These are phyloP conservation scores for Erodium texanum DNA, from an alignment of 441 rosid species.

Conservation along the genomic window DNA sequence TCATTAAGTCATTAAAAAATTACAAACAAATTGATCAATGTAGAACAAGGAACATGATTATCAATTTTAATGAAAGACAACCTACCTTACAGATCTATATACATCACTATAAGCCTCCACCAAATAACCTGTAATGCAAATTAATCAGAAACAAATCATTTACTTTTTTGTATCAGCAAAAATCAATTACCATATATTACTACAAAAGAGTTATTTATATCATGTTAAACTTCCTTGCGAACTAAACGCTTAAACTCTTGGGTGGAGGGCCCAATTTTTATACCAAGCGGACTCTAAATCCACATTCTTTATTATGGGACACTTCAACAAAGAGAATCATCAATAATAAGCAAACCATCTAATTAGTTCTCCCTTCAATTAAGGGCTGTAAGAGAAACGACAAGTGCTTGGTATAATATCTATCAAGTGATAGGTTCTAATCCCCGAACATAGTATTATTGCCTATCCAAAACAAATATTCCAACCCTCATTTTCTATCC, in stretches of 20 bases:
- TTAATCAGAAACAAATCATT: constrained; percentile 3
- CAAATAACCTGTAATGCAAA: constrained; percentile 32
- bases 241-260: no score
- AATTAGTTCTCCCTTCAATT: neutral
- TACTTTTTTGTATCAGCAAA: neutral
- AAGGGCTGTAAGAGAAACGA: neutral
- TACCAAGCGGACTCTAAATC: no score
- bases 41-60: neutral
- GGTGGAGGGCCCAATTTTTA: no score
- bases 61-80: constrained; percentile 2
- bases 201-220: neutral
- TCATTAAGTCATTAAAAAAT: neutral
- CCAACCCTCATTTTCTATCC: neutral
- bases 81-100: constrained; percentile 31
- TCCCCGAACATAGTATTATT: neutral
- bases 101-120: constrained; percentile 29
- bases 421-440: neutral
- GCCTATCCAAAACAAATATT: no score
- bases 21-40: neutral
- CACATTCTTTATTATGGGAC: no score
- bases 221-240: no score
- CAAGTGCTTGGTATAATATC: neutral
- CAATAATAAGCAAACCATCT: neutral
- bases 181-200: neutral
- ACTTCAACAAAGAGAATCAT: neutral